Base-by-base conservation (phyloP, 345 rosid genomes). In the Conringia planisiliqua region DNA sequence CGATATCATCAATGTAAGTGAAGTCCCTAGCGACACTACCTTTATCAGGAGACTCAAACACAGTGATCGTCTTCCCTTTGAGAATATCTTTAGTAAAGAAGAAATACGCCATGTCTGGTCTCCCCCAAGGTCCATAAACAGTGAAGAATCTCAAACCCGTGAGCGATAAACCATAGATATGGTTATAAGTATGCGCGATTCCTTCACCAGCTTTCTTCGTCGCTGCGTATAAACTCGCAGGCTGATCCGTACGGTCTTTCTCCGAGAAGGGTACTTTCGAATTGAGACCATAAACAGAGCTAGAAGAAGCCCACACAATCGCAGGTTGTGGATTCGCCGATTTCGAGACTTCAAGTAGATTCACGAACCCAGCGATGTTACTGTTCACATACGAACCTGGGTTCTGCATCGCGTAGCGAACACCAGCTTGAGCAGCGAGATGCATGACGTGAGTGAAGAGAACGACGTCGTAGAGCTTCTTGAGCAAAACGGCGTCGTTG, bases 81-180 rank as follows among this genome's bases (percentile, higher is more conserved):
- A 89, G 72, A 0, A 87, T 87, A 50, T 87, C 81, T 70, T 77
- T 83, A 59, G 91, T 86, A 73, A 89, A 89, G 58, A 85, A 84
- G 87, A 84, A 89, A 68, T 84, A 89, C 1, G 95, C 92, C 92
- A 89, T 86, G 58, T 89, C 89, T 22, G 92, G 92, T 66, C 89
- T 68, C 5, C 95, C 92, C 89, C 89, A 87, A 16, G 92, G 95
- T 20, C 92, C 90, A 72, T 89, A 86, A 18, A 89, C 90, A 0
- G 90, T 87, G 82, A 89, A 89, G 70, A 89, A 88, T 18, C 89
- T 72, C 60, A 86, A 76, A 20, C 88, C 90, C 17, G 90, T 86
- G 6, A 89, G 80, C 0, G 90, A 89, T 47, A 89, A 79, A 18
- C 90, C 92, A n/a, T 89, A 85, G 46, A 85, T 87, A 70, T 89